Evolutionary conservation across 306 rosid genomes (phyloP), one percentile per base, ranked within the genome.

Genomic region (Spatholobus suberectus): DNA sequence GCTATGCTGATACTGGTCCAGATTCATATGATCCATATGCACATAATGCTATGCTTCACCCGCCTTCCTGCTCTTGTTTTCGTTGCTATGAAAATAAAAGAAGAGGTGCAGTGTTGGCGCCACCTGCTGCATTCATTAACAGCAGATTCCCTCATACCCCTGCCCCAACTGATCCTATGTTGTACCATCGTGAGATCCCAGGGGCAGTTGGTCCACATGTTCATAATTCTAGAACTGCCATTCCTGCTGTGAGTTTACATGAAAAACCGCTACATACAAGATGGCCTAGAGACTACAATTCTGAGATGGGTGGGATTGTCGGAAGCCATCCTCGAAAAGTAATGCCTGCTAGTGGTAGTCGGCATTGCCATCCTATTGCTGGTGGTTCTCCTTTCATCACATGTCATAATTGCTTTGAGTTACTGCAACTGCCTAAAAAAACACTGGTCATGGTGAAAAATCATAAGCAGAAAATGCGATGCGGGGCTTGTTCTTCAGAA

Each of bases 311-410:
- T 21, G 86, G 83, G 38, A 84, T 81, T 79, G 75, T 49, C 34
- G 77, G 65, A 54, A 57, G 73, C 73, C 92, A 70, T 47, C 90
- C 94, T 79, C 86, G 86, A 11, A 93, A 90, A 90, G 87, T 79
- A 24, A 81, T 81, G 84, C 78, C 89, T 38, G 79, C 88, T 23
- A 76, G 81, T 77, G 85, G 90, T 80, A 81, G 84, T 26, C 85
- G 81, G 55, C 93, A 68, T 44, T 90, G 90, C 77, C 87, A 73
- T 71, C 98, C 99, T 65, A 65, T 96, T 46, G 92, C 94, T 17
- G 94, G 97, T 49, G 99, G 98, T 76, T 92, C 99, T 73, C 99
- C 99, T 37, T 96, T 96, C 87, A 76, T 96, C 47, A 82, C 97
- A 12, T 96, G 99, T 68, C 73, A 77, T 78, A 92, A 85, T 81